Evolutionary conservation across 192 early-diverging fungal genomes (phyloP), one percentile per base, ranked within the genome.

Genomic region (Glomus cerebriforme): DNA sequence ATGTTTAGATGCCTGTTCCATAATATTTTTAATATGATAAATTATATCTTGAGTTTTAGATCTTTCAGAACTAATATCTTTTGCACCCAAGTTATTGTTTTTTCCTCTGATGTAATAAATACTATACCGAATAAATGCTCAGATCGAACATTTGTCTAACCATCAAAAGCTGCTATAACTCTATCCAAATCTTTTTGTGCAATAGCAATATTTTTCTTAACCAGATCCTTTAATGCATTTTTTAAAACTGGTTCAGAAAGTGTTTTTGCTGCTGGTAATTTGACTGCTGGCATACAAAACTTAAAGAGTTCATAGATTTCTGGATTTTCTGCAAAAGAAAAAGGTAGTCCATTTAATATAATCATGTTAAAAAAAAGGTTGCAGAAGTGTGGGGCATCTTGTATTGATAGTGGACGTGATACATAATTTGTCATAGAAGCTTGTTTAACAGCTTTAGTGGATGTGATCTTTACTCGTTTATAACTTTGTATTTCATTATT

Each of bases 121-220:
- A 45, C n/a, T 9, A 70, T 37, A n/a, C 68, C 68, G 43, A 70
- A 70, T 39, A 70, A n/a, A 70, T 70, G 68, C 22, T 70, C 19
- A 7, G 1, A 26, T 45, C n/a, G 22, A 9, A 70, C 37, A 17
- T 69, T 69, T 69, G 37, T 69, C 67, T 34, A 69, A 22, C 68
- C 39, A 70, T 70, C 39, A 70, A n/a, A n/a, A n/a, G n/a, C n/a
- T n/a, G n/a, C n/a, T n/a, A n/a, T n/a, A n/a, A n/a, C n/a, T n/a
- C n/a, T 7, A 70, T 39, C 17, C 7, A 22, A 60, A n/a, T 60
- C 59, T 60, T 60, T 60, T 60, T 60, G 22, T 5, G 19, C 59
- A 24, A 24, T 60, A 60, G 5, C 19, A 60, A 60, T 19, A 24
- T 24, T 60, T n/a, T 7, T 22, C 7, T 60, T 60, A 60, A 24